phyloP scores from a whole-genome alignment of 257 asterid species.

The Avicennia marina region DNA sequence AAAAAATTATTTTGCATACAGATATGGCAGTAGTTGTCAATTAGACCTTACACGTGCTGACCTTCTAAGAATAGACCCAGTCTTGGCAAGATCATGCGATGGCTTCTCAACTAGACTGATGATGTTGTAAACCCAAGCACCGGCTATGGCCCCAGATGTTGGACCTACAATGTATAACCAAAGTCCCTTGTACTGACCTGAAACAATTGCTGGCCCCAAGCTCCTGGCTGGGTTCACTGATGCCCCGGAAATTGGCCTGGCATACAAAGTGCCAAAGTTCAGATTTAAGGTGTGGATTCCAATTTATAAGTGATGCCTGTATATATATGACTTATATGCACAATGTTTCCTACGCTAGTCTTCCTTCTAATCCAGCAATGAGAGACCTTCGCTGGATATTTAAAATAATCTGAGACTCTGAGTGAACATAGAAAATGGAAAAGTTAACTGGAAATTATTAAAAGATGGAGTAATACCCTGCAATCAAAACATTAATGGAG shows the following conservation, averaged over 20 bases:
- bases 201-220: slow-evolving; percentile 44
- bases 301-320: background rate
- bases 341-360: background rate
- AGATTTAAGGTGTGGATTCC: no score
- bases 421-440: background rate
- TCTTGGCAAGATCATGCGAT: background rate
- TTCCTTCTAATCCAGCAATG: background rate
- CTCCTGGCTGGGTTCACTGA: slow-evolving; percentile 52
- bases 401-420: background rate
- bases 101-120: slow-evolving; percentile 22
- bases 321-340: background rate
- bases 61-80: background rate
- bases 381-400: background rate
- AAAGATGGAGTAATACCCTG: slow-evolving; percentile 23
- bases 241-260: slow-evolving; percentile 41
- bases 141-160: slow-evolving; percentile 30
- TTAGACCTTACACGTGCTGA: background rate
- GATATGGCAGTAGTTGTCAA: background rate
- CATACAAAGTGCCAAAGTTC: background rate
- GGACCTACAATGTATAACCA: slow-evolving; percentile 43
- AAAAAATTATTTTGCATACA: no score
- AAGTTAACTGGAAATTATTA: no score
- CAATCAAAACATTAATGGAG: slow-evolving; percentile 17
- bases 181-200: slow-evolving; percentile 20
- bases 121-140: slow-evolving; percentile 33